phyloP scores from a whole-genome alignment of 371 early-diverging fungal genomes.

The Mortierella sp. region DNA sequence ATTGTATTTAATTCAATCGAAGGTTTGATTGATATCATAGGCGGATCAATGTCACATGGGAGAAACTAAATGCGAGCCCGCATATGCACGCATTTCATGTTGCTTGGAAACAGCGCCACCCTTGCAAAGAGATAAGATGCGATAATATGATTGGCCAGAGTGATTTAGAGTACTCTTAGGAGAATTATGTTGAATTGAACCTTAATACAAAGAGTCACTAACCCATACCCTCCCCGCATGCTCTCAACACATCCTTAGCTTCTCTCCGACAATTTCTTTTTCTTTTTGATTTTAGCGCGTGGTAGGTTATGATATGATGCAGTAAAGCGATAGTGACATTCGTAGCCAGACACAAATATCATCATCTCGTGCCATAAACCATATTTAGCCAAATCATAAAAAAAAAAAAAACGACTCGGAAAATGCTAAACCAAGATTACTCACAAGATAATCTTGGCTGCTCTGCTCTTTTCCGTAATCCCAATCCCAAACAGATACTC shows the following conservation, averaged over 20 bases:
- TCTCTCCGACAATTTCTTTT: slow-evolving; percentile 1
- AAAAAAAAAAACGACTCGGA: not conserved
- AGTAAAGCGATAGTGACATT: not conserved
- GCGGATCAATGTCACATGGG: slow-evolving; percentile 42
- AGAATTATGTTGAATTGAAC: slow-evolving; percentile 49
- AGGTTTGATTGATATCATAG: slow-evolving; percentile 26
- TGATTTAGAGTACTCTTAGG: slow-evolving; percentile 15
- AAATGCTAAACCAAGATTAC: slow-evolving; percentile 14
- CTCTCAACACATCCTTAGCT: not conserved
- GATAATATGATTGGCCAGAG: slow-evolving; percentile 34
- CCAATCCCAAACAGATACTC: not conserved
- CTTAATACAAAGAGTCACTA: slow-evolving; percentile 22
- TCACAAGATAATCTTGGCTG: slow-evolving; percentile 22
- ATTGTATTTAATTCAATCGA: slow-evolving; percentile 3
- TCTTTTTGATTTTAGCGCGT: not conserved
- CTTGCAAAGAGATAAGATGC: slow-evolving; percentile 51
- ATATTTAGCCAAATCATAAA: not conserved
- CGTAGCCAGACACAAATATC: not conserved
- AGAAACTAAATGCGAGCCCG: slow-evolving; percentile 6
- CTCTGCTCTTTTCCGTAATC: not conserved
- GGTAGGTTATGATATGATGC: not conserved
- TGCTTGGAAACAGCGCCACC: slow-evolving; percentile 26
- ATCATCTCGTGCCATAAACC: slow-evolving; percentile 12
- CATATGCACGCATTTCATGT: slow-evolving; percentile 17
- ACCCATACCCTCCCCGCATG: not conserved